These are phyloP conservation scores for Fusarium chuoi DNA, from an alignment of 2,329 filamentous ascomycete genomes.

Conservation along the genomic window DNA sequence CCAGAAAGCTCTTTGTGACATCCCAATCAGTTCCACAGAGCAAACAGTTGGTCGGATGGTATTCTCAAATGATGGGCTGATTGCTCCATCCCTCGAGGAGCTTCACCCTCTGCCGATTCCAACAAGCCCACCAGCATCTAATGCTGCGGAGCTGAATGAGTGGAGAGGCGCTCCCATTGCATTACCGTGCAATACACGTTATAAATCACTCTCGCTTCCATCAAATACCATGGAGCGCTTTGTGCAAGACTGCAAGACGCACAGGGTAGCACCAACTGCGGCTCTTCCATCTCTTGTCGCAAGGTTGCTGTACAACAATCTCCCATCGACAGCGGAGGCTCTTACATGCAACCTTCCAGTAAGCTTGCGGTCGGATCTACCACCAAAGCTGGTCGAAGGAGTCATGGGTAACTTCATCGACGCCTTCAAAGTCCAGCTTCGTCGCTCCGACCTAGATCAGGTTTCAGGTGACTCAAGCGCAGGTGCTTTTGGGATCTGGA, in stretches of 20 bases:
- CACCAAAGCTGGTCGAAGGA: neutral
- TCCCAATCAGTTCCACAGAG: rapidly evolving
- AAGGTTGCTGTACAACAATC: neutral
- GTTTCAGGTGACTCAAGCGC: neutral
- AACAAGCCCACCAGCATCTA: too few relatives aligned
- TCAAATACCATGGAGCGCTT: neutral
- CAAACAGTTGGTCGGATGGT: neutral
- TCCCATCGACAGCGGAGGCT: neutral
- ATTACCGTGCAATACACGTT: neutral
- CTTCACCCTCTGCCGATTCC: neutral
- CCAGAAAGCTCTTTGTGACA: neutral
- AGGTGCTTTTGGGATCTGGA: neutral
- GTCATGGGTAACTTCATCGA: conserved; percentile 2
- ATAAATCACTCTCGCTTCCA: neutral
- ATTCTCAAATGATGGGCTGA: neutral
- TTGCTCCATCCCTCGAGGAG: neutral
- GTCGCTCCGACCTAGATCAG: neutral
- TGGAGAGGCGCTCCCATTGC: neutral
- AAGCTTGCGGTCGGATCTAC: neutral
- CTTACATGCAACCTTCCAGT: conserved; percentile 7
- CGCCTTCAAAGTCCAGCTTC: neutral
- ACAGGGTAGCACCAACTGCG: neutral
- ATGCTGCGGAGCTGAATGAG: neutral
- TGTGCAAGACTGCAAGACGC: conserved; percentile 1
- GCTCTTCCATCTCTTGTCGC: conserved; percentile 3